These are phyloP conservation scores for Cystofilobasidium capitatum DNA, from an alignment of 768 basidiomycete genomes.

Conservation along the genomic window DNA sequence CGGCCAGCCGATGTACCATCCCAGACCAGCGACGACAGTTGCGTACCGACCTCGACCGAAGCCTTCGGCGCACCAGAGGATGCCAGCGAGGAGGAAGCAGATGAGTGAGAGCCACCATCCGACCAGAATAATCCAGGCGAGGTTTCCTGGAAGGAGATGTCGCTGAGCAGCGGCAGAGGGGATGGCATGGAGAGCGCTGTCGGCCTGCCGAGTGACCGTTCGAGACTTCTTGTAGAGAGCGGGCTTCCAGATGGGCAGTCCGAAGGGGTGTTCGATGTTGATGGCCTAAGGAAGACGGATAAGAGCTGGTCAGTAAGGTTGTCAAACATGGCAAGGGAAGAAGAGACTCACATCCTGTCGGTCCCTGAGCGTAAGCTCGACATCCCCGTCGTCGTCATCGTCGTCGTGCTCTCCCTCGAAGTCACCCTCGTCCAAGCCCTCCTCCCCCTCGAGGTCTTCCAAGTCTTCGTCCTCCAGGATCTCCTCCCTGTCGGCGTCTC, in stretches of 20 bases:
- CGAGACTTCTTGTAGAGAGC: conserved; percentile 96
- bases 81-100: conserved; percentile 56
- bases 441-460: conserved; percentile 26
- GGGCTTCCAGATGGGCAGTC: conserved; percentile 98
- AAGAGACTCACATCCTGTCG: conserved; percentile 65
- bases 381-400: conserved; percentile 32
- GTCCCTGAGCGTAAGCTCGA: conserved; percentile 68
- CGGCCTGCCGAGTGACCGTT: conserved; percentile 90
- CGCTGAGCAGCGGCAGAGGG: conserved; percentile 89
- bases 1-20: conserved; percentile 96
- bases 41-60: conserved; percentile 79
- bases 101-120: conserved; percentile 83
- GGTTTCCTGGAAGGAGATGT: conserved; percentile 84
- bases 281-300: conserved; percentile 46
- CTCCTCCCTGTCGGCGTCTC: conserved; percentile 11
- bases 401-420: conserved; percentile 31
- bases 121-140: conserved; percentile 80
- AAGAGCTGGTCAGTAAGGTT: background rate
- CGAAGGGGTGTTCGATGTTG: conserved; percentile 98
- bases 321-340: background rate
- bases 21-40: conserved; percentile 76
- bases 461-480: conserved; percentile 24
- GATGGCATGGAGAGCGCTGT: conserved; percentile 80
- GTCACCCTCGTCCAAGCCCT: conserved; percentile 28
- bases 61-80: conserved; percentile 54